These are phyloP conservation scores for Penicillium italicum DNA, from an alignment of 2,329 filamentous ascomycete species.

Conservation along the genomic window DNA sequence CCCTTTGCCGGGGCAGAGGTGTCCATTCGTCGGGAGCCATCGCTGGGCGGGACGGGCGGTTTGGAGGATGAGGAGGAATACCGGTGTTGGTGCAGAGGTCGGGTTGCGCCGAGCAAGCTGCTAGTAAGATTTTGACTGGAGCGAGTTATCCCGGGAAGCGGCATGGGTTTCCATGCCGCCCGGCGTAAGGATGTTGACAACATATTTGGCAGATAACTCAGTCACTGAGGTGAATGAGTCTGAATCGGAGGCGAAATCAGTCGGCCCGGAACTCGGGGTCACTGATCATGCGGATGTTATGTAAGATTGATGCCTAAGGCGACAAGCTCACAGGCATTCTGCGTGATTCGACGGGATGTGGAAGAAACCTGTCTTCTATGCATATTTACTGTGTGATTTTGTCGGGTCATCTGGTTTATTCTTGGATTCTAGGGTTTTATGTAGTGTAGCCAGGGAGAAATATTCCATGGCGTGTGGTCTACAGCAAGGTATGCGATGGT, in stretches of 20 bases:
- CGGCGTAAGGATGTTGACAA: constrained; percentile 47
- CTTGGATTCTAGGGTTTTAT: neutral
- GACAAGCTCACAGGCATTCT: neutral
- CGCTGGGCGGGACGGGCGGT: constrained; percentile 44
- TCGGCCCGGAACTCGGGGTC: constrained; percentile 29
- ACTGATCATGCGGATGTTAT: constrained; percentile 36
- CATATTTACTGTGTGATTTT: neutral
- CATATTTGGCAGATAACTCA: constrained; percentile 37
- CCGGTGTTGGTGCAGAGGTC: constrained; percentile 43
- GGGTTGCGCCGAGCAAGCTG: constrained; percentile 32
- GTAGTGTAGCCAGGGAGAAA: neutral
- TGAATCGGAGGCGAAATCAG: constrained; percentile 37
- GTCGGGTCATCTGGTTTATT: neutral
- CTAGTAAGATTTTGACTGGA: constrained; percentile 31
- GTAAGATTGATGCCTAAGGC: constrained; percentile 30
- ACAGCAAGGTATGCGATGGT: neutral
- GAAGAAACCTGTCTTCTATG: neutral
- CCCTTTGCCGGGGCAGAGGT: constrained; percentile 39
- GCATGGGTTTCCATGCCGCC: constrained; percentile 38
- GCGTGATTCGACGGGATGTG: neutral
- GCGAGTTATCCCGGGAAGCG: constrained; percentile 35
- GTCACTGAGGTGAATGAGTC: constrained; percentile 25
- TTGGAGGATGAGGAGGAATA: constrained; percentile 50
- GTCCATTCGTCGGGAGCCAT: constrained; percentile 44
- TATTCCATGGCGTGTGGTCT: neutral